Evolutionary conservation across 208 protist species (phyloP), one percentile per base, ranked within the genome.

Genomic region (Leptomonas pyrrhocoris): DNA sequence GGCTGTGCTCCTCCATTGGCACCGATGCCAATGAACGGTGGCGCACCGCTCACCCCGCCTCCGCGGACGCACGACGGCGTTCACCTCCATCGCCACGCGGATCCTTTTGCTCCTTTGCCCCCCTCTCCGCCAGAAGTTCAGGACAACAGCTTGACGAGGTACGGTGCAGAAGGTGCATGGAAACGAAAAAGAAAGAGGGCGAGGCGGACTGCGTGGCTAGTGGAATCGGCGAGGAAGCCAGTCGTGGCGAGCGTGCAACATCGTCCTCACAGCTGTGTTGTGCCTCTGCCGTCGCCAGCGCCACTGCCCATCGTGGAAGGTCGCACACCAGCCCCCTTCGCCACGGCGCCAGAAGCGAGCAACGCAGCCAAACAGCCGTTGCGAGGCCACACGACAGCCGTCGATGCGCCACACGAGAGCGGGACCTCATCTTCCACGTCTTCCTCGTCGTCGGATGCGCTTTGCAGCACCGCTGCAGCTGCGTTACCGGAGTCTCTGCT

Each of bases 71-170:
- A 64, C 62, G 40, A 58, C 61, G 25, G 62, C 55, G 43, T 63
- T 31, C 53, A 63, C 36, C 43, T 57, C 7, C 54, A 58, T 38
- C 54, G 62, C 43, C 54, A 76, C n/a, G 62, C 25, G 19, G 71
- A 76, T 42, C 54, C 45, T 46, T 11, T 62, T 27, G 48, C 46
- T 21, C 23, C 36, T 31, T 28, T 49, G 2, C 12, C 42, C 30
- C 34, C 28, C 21, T 13, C 9, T 50, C 6, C 53, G 8, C 46
- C 5, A n/a, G n/a, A n/a, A n/a, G n/a, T n/a, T n/a, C n/a, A n/a
- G n/a, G n/a, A n/a, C n/a, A n/a, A n/a, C n/a, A 54, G 49, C 23
- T 15, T 2, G 3, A 54, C 21, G 16, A n/a, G 49, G 49, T 54
- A 6, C 25, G 3, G 49, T 16, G 46, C 5, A 7, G 46, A 7